phyloP scores from a whole-genome alignment of 306 rosid species.

The Senna tora region DNA sequence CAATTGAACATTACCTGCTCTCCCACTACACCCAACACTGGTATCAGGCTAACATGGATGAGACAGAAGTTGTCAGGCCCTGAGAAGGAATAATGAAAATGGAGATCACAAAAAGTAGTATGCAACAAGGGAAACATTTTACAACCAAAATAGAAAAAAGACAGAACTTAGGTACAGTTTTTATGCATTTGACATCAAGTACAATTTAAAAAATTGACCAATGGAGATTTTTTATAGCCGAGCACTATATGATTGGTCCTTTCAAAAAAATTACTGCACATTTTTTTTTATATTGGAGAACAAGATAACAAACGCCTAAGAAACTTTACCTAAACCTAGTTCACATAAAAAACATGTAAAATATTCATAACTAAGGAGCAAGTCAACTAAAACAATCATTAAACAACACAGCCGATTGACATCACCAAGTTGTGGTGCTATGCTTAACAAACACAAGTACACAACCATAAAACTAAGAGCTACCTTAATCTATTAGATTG shows the following conservation, averaged over 20 bases:
- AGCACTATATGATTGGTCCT: background rate
- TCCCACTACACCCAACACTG: slow-evolving; percentile 95
- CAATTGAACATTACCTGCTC: slow-evolving; percentile 78
- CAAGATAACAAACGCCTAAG: background rate
- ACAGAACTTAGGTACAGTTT: background rate
- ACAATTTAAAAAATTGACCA: background rate
- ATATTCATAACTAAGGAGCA: slow-evolving; percentile 3
- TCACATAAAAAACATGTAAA: background rate
- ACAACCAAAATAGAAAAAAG: background rate
- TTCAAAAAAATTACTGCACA: background rate
- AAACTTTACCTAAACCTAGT: background rate
- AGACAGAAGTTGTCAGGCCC: slow-evolving; percentile 96
- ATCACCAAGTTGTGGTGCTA: slow-evolving; percentile 15
- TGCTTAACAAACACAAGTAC: slow-evolving; percentile 6
- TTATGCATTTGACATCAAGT: background rate
- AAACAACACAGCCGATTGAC: slow-evolving; percentile 19
- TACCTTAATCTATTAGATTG: slow-evolving; percentile 19
- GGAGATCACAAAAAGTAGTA: slow-evolving; percentile 19
- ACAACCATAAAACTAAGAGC: background rate
- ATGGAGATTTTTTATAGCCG: background rate
- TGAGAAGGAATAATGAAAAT: slow-evolving; percentile 49
- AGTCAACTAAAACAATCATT: slow-evolving; percentile 29
- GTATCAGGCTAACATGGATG: slow-evolving; percentile 96
- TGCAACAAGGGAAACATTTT: slow-evolving; percentile 30
- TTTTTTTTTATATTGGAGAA: background rate